Conservation (phyloP, 192 early-diverging fungal genomes). For the Umbelopsis sp. region DNA sequence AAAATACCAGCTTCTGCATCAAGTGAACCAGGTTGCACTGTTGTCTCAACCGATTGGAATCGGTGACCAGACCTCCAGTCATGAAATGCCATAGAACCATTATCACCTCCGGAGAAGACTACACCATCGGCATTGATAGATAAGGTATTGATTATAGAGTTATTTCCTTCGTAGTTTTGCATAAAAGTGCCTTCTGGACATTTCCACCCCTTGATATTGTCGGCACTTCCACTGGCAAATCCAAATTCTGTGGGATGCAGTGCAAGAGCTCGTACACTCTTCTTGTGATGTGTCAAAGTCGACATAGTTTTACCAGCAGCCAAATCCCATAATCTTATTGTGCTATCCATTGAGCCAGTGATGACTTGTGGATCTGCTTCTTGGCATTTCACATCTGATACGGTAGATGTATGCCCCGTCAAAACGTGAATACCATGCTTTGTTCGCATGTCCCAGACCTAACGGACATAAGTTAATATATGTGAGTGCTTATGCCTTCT, state of each 20-base stretch:
- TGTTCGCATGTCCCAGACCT: conserved; percentile 99
- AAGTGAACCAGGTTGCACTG: conserved; percentile 94
- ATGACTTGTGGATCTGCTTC: conserved; percentile 97
- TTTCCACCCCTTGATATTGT: conserved; percentile 97
- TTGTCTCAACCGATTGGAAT: conserved; percentile 88
- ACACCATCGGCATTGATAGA: conserved; percentile 90
- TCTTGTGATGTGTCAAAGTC: conserved; percentile 97
- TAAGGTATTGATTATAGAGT: conserved; percentile 90
- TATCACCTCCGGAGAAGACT: conserved; percentile 94
- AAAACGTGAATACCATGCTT: conserved; percentile 90
- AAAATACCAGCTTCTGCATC: conserved; percentile 97
- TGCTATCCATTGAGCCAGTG: conserved; percentile 91
- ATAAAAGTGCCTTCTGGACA: conserved; percentile 94
- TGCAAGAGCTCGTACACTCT: conserved; percentile 89
- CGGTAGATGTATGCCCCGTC: conserved; percentile 85
- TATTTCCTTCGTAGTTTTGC: conserved; percentile 88
- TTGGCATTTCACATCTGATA: conserved; percentile 88
- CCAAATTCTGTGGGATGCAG: conserved; percentile 93
- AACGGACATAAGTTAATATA: conserved; percentile 16
- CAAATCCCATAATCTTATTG: conserved; percentile 95
- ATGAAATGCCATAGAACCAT: conserved; percentile 96
- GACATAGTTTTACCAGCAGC: conserved; percentile 95
- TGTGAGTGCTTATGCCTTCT: background rate
- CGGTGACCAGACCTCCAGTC: conserved; percentile 96
- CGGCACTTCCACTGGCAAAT: conserved; percentile 87